Evolutionary conservation across 2,329 filamentous ascomycete species (phyloP), one percentile per base, ranked within the genome.

Genomic region (Colletotrichum trifolii): DNA sequence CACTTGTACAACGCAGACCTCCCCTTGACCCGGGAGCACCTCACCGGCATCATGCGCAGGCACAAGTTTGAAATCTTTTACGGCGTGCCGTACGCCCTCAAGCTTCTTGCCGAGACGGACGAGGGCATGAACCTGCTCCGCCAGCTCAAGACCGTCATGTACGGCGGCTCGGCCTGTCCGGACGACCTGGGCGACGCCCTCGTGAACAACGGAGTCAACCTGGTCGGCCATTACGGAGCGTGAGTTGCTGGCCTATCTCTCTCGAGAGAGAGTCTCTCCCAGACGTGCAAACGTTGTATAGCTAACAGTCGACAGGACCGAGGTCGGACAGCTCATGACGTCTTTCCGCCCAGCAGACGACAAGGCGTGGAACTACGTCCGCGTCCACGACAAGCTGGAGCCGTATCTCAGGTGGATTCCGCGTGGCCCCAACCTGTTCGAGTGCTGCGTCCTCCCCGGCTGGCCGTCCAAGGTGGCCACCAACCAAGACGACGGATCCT

Each of bases 31-130:
- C 77, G 76, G 2, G 75, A 78, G n/a, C 77, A 81, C 13, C 73
- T 88, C 2, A 73, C 84, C 2, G 71, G 75, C 6, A 80, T 80
- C 10, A 78, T 87, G 69, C 68, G 74, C 8, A 72, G 72, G 8
- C 72, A 80, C 60, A 67, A 79, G 15, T 79, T 85, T 1, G 81
- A 89, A 57, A 82, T 85, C 17, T 83, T 91, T 38, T 83, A 89
- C 61, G 83, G 80, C 3, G 89, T 91, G 0, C 89, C 89, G 0
- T 91, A 90, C 68, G 83, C 86, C 0, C 73, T 91, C 15, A 90
- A 91, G 70, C 75, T 91, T 0, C 77, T 91, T 1, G 83, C 83
- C 0, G 89, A 91, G 71, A 81, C 82, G 0, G 76, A 84, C 0
- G 80, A 83, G 15, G 89, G 88, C 0, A 79, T 89, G 12, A 70